Evolutionary conservation across 108 stramenopile species (phyloP), one percentile per base, ranked within the genome.

Genomic region (Stephanodiscus minutulus): DNA sequence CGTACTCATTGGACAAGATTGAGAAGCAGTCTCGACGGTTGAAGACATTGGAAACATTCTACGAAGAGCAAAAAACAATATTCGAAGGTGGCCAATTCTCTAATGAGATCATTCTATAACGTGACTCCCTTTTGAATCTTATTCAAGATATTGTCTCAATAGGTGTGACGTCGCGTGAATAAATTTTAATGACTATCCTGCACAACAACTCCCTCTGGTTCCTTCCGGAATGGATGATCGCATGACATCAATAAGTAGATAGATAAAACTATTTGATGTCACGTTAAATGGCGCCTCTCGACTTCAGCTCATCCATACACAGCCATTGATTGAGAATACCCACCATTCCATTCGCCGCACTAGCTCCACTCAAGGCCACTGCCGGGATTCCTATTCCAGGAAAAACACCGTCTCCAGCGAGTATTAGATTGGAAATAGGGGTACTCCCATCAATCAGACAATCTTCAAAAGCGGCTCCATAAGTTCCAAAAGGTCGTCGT

Each of bases 281-380:
- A 33, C 31, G 31, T 33, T 56, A 31, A 48, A 83, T 74, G 0
- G 64, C 36, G 59, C 64, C 59, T 66, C 77, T 73, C 25, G 50
- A 48, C 64, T 84, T 84, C 77, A 93, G 64, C 12, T 67, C 27
- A 70, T 88, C 85, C 49, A 93, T 64, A 48, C 73, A 81, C 18
- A 54, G 22, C 90, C 87, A 90, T 49, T 95, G 94, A 37, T 76
- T 55, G 7, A 82, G 57, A 9, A 83, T 65, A 29, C 64, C 72
- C 8, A 91, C 87, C 78, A 92, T 80, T 13, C 87, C 84, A 79
- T 95, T 91, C 12, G 94, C 94, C 9, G 91, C 91, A 66, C 87
- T 90, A n/a, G 92, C 91, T 10, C 96, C 96, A 31, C 81, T 84
- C 13, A 96, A 80, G 1, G 96, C 96, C 7, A 94, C 96, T 13